Base-by-base conservation (phyloP, 1,284 basidiomycete species). In the Stygiomarasmius scandens region DNA sequence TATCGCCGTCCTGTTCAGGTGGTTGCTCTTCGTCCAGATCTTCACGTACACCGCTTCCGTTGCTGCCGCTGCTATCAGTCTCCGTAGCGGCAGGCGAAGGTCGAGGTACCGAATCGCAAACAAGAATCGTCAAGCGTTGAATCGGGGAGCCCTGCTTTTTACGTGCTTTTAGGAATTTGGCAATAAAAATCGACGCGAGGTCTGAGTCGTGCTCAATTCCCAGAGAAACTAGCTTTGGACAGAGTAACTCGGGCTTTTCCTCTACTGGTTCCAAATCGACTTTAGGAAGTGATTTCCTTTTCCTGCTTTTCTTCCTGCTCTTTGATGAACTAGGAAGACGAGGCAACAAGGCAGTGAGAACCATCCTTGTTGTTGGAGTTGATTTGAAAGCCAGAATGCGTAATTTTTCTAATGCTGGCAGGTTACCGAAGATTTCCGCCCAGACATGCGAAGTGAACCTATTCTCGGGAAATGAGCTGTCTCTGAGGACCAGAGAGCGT, bases 301-400 rank as follows among this genome's bases (percentile, higher is more conserved):
- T 32, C 12, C 20, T 23, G 36, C 29, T 32, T 32, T 32, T 32
- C 12, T 32, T 32, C 12, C 29, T 5, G 29, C 29, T 5, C 29
- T 5, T 32, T 32, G 29, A 32, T 32, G 29, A 12, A 32, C n/a
- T n/a, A n/a, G n/a, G n/a, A n/a, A n/a, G n/a, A 25, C 43, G 36
- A 22, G 58, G 55, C 46, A 59, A 53, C 41, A 59, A 45, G 12
- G 58, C 58, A 16, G 50, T 54, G 20, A 59, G 24, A n/a, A 59
- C 51, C 1, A 44, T 54, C 32, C 58, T 48, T 9, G 58, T 59
- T 16, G 54, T 56, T 34, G 50, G 51, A 14, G 52, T n/a, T 2
- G 58, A 59, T 25, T 50, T 45, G 12, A 59, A 56, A 10, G 58
- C 54, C 10, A 59, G 46, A 14, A 59, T 50, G 24, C 55, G 43